Conservation (phyloP, 1,284 basidiomycete species). For the Tranzscheliella williamsii region DNA sequence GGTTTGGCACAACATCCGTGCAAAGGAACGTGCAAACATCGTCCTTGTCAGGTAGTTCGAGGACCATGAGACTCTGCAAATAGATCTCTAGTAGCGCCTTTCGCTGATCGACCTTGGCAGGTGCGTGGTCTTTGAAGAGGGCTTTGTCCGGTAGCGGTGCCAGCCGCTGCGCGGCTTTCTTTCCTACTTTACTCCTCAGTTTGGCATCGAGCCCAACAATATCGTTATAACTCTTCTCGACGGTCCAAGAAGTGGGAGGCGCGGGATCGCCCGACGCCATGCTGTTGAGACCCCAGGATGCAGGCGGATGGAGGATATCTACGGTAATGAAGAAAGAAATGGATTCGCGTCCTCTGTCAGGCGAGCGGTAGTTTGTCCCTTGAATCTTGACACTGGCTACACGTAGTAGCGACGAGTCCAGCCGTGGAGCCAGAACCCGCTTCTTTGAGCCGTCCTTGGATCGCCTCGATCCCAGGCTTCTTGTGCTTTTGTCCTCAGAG, state of each 20-base stretch:
- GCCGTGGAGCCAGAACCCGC: conserved; percentile 33
- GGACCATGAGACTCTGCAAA: conserved; percentile 77
- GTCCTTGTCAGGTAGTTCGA: conserved; percentile 80
- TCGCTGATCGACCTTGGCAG: conserved; percentile 85
- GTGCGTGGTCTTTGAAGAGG: conserved; percentile 94
- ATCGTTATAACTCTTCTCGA: conserved; percentile 92
- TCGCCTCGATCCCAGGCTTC: conserved; percentile 10
- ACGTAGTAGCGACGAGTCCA: conserved; percentile 48
- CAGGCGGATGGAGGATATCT: conserved; percentile 41
- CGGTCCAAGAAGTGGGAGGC: conserved; percentile 76
- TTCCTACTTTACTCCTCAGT: conserved; percentile 69
- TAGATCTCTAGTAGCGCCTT: conserved; percentile 78
- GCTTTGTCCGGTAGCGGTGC: conserved; percentile 82
- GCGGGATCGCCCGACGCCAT: conserved; percentile 63
- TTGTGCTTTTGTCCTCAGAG: conserved; percentile 14
- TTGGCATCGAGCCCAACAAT: conserved; percentile 77
- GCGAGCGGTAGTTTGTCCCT: conserved; percentile 74
- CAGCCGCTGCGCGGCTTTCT: conserved; percentile 73
- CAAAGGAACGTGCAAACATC: conserved; percentile 91
- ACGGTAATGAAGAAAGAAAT: conserved; percentile 74
- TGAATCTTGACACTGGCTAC: conserved; percentile 50
- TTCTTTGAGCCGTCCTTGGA: conserved; percentile 23
- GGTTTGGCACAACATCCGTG: conserved; percentile 77
- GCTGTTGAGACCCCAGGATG: conserved; percentile 62
- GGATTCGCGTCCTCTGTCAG: conserved; percentile 83